Base-by-base conservation (phyloP, 1,139 yeast genomes). In the Sugiyamaella paludigena region DNA sequence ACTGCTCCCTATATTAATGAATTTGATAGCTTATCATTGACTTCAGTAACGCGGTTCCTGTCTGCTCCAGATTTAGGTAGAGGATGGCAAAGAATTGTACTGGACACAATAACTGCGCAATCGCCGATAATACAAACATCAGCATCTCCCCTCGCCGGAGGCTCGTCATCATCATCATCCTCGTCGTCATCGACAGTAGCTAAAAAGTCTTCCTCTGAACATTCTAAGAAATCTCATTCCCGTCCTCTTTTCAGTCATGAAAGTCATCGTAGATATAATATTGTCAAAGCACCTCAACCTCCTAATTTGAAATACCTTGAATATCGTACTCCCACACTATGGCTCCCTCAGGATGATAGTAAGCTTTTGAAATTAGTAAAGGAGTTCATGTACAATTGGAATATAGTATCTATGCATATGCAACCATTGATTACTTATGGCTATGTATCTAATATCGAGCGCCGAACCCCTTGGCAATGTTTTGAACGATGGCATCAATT, bases 381-480 rank as follows among this genome's bases (percentile, higher is more conserved):
- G 16, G 92, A 91, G 54, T 91, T 83, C 64, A 82, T 88, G 10
- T 89, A 87, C 69, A 92, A 92, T 64, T 92, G 98, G 98, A 92
- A 84, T 52, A 77, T 91, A 43, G 87, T 92, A 12, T 81, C 97
- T 1, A 87, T 91, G 16, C 87, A 85, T 64, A 73, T 92, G 76
- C 74, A 84, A 1, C 77, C 81, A 2, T 74, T 75, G 47, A 80
- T 89, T 1, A 79, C 87, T 0, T 74, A 76, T 62, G 80, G 84
- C 12, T 87, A 87, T 64, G 80, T 83, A 37, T 86, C 98, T 0
- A 89, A 87, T 58, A 87, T 89, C 50, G 98, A 92, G 66, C 78
- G 98, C 59, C 78, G 98, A 62, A 92, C 98, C 0, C 95, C 98
- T 0, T 92, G 98, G 98, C 98, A 91, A 65, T 92, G 98, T 65